Evolutionary conservation across 2,329 filamentous ascomycete genomes (phyloP).

Genomic region (Fusarium mundagurra): DNA sequence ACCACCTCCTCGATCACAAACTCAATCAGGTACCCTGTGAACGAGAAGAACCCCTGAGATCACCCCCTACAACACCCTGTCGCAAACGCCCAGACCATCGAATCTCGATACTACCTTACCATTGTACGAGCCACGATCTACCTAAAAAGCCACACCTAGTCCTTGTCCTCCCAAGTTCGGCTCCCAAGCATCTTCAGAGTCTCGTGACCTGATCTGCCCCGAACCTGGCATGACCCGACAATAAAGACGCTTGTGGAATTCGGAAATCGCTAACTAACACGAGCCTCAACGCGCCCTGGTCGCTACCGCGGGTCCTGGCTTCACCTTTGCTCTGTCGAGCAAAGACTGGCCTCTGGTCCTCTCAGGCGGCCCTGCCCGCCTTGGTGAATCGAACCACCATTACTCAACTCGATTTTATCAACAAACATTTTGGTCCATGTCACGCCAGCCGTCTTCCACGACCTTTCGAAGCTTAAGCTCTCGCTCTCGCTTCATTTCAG

Average conservation of each 20-base stretch:
- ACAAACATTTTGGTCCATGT: slow-evolving; percentile 35
- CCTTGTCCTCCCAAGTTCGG: slow-evolving; percentile 29
- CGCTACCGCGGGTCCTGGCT: slow-evolving; percentile 13
- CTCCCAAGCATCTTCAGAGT: slow-evolving; percentile 18
- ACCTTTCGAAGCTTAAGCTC: slow-evolving; percentile 23
- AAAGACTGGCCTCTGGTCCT: slow-evolving; percentile 29
- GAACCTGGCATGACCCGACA: not conserved
- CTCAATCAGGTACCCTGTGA: not conserved
- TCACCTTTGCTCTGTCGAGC: slow-evolving; percentile 16
- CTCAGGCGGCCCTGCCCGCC: slow-evolving; percentile 31
- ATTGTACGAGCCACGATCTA: slow-evolving; percentile 15
- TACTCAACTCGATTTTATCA: slow-evolving; percentile 13
- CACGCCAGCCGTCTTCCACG: slow-evolving; percentile 31
- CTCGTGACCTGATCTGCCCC: slow-evolving; percentile 32
- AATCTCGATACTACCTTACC: not conserved
- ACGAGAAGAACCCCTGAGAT: not conserved
- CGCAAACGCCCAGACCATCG: not conserved
- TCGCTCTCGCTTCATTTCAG: slow-evolving; percentile 9
- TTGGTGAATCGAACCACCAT: slow-evolving; percentile 35
- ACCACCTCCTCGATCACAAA: slow-evolving; percentile 5
- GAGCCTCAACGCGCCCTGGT: slow-evolving; percentile 32
- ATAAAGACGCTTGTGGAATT: slow-evolving; percentile 18
- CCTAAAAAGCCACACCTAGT: slow-evolving; percentile 21
- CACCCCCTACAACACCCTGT: not conserved
- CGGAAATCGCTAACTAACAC: slow-evolving; percentile 31